These are phyloP conservation scores for Isabelozyma heimii DNA, from an alignment of 805 yeast species.

Conservation along the genomic window DNA sequence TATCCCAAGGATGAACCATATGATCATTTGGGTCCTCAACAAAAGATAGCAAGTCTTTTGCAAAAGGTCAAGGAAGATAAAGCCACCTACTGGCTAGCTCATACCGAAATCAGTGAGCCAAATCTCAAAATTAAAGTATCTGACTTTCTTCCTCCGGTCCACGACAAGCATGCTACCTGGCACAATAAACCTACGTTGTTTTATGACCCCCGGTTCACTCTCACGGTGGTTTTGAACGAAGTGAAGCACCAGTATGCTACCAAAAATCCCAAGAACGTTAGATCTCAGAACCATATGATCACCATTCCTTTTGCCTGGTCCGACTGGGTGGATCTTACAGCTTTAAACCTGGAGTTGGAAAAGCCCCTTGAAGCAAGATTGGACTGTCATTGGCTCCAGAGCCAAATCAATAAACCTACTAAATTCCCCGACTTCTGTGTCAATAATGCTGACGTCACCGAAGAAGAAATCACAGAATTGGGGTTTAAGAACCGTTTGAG, in stretches of 20 bases:
- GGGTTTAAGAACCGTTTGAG: slow-evolving; percentile 17
- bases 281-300: slow-evolving; percentile 10
- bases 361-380: slow-evolving; percentile 7
- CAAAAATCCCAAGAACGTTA: slow-evolving; percentile 10
- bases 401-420: slow-evolving; percentile 14
- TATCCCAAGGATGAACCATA: slow-evolving; percentile 13
- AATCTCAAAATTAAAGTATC: slow-evolving; percentile 13
- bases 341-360: slow-evolving; percentile 23
- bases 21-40: slow-evolving; percentile 11
- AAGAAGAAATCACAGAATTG: slow-evolving; percentile 17
- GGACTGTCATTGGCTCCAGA: slow-evolving; percentile 19
- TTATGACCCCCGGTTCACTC: slow-evolving; percentile 54
- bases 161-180: slow-evolving; percentile 6
- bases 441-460: slow-evolving; percentile 11
- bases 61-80: slow-evolving; percentile 15
- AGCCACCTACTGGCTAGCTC: slow-evolving; percentile 27
- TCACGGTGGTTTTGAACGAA: slow-evolving; percentile 43
- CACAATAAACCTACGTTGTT: slow-evolving; percentile 12
- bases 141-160: slow-evolving; percentile 12
- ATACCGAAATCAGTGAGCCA: slow-evolving; percentile 22
- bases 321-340: slow-evolving; percentile 48
- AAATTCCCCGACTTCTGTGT: slow-evolving; percentile 16
- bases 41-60: slow-evolving; percentile 16
- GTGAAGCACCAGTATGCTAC: slow-evolving; percentile 23
- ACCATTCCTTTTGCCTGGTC: slow-evolving; percentile 42